Base-by-base conservation (phyloP, 2,329 filamentous ascomycete species). In the Pseudopithomyces maydicus region DNA sequence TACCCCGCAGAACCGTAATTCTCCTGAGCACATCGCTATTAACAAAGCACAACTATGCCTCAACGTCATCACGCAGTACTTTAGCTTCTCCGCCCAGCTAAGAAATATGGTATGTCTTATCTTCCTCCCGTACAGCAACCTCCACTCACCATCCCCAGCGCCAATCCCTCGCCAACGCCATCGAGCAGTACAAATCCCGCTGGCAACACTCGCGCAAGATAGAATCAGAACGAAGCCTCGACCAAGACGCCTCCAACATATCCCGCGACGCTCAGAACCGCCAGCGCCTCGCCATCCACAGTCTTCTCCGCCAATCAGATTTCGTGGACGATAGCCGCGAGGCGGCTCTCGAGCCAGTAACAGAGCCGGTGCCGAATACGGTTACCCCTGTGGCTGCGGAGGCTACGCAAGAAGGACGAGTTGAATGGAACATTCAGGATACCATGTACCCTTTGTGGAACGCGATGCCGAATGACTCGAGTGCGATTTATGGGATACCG, bases 21-120 rank as follows among this genome's bases (percentile, higher is more conserved):
- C 20, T 20, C 44, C 29, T 8, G 20, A 14, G 6, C n/a, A 19
- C 20, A 22, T 35, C 17, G 44, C 44, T 15, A 20, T 47, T 7
- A 35, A 47, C 29, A 47, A 47, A 29, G 44, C 44, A 36, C 44
- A 47, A 20, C 7, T 47, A 32, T 47, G 44, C 19, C 44, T 47
- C 11, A 32, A 47, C 22, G 44, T 47, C 17, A 47, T 47, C 4
- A 47, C 26, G 17, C 26, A 19, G 17, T 47, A 47, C 10, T 47
- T 47, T 15, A 36, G 44, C 44, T 47, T 47, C 11, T 47, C 44
- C 17, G 44, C 44, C 6, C 44, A 47, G 44, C 44, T 47, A 8
- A 32, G 19, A 20, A 33, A 29, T 2, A 47, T 47, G 44, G 44
- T 47, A 47, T 19, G 44, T 15, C 2, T 15, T 20, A 35, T 11